A percentile compares a stretch with the other conserved stretches of the same genome.
Conservation (phyloP, 2,329 filamentous ascomycete species). For the Fusarium multiceps region DNA sequence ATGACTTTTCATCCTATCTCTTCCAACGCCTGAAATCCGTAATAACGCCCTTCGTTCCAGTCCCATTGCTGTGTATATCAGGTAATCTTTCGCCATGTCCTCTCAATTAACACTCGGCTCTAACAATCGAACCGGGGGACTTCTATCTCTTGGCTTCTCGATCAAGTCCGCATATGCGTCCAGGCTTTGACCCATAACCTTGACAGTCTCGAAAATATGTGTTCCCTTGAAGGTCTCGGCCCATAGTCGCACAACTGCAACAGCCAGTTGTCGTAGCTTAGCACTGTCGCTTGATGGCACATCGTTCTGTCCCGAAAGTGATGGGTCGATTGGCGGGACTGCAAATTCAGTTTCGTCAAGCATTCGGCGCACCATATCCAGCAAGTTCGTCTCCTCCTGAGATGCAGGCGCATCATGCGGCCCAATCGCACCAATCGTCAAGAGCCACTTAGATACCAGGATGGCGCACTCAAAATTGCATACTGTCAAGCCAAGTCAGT, state of each 20-base stretch:
- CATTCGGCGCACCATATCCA: conserved; percentile 68
- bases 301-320: conserved; percentile 60
- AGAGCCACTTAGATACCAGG: conserved; percentile 69
- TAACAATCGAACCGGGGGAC: conserved; percentile 44
- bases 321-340: conserved; percentile 66
- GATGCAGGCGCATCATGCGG: conserved; percentile 62
- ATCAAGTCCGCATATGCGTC: conserved; percentile 68
- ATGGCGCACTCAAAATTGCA: conserved; percentile 72
- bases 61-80: background rate
- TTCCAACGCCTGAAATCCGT: conserved; percentile 21
- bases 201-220: conserved; percentile 70
- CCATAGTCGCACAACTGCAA: conserved; percentile 69
- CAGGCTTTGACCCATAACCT: conserved; percentile 66
- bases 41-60: background rate
- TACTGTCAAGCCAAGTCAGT: conserved; percentile 51
- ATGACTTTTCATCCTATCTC: background rate
- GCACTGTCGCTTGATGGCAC: conserved; percentile 60
- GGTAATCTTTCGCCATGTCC: background rate
- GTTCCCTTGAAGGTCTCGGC: conserved; percentile 71
- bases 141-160: conserved; percentile 64
- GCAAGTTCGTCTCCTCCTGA: conserved; percentile 64
- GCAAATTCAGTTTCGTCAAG: conserved; percentile 72
- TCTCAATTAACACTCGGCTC: conserved; percentile 39
- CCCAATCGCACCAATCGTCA: conserved; percentile 65
- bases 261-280: conserved; percentile 66